Evolutionary conservation across 495 filamentous ascomycete species (phyloP), one percentile per base, ranked within the genome.

Genomic region (Aspergillus steynii): DNA sequence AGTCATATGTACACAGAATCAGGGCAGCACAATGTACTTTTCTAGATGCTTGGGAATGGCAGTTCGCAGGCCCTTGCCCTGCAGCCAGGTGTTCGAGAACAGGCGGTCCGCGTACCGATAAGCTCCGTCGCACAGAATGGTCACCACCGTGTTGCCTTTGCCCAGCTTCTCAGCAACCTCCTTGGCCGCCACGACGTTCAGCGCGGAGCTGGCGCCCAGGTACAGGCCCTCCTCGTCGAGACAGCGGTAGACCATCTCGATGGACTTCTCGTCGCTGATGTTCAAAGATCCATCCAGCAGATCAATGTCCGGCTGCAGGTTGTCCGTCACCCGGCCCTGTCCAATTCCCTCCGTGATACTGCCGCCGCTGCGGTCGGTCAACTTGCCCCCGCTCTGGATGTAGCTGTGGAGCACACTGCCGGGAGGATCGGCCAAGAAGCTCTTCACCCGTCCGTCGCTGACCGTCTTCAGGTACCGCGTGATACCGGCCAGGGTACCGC

Each of bases 341-440:
- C 95, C 95, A 68, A 99, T 99, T 1, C 95, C 95, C 77, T 99
- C 95, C 2, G 95, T 99, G 74, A 99, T 98, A 71, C 88, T 92
- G 57, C 90, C 86, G 37, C 95, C 95, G 5, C 80, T 78, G n/a
- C 96, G 86, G 69, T 96, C 93, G 14, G 73, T 77, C 62, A 97
- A 77, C 68, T 88, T 88, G 6, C 93, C 95, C 25, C 93, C 92
- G 9, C 89, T 93, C 60, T 83, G 80, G 66, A 99, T 91, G 74
- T 96, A 98, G 66, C 88, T 90, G 79, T 96, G 91, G 66, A 99
- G 82, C 25, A 98, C 93, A 68, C 85, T 89, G 53, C 95, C 95
- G 0, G 95, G 95, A 2, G 95, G 95, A 71, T 99, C 95, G 27
- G 95, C 95, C 29, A 99, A 83, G 81, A 89, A 96, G 68, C 85